phyloP scores from a whole-genome alignment of 768 basidiomycete species.

The Calocera cornea region DNA sequence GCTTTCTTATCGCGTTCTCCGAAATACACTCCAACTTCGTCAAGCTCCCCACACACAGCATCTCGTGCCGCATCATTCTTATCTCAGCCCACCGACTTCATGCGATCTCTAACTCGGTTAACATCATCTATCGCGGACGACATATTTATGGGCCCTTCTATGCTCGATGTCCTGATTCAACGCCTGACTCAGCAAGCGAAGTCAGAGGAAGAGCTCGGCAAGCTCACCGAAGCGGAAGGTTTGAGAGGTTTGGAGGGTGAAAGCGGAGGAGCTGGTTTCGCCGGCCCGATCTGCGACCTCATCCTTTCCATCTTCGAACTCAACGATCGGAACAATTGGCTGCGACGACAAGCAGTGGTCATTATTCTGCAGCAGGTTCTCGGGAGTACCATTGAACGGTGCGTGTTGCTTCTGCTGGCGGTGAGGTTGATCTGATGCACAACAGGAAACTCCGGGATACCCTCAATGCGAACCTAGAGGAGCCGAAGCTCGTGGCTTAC shows the following conservation, averaged over 20 bases:
- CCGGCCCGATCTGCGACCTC: conserved; percentile 86
- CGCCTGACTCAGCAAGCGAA: conserved; percentile 71
- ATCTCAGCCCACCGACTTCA: neutral
- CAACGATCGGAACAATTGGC: conserved; percentile 93
- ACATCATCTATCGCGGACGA: conserved; percentile 48
- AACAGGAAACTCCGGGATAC: conserved; percentile 77
- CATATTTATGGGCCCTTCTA: conserved; percentile 89
- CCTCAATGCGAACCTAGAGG: conserved; percentile 47
- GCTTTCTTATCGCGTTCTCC: conserved; percentile 65
- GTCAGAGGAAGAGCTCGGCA: conserved; percentile 6
- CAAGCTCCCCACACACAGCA: neutral
- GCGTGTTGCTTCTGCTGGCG: conserved; percentile 14
- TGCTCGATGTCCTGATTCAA: conserved; percentile 90
- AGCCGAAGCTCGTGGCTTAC: conserved; percentile 53
- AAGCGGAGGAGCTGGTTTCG: conserved; percentile 77
- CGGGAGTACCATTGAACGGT: conserved; percentile 94
- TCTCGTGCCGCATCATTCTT: neutral
- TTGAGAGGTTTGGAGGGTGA: conserved; percentile 75
- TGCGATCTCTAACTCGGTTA: neutral
- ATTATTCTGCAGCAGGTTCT: conserved; percentile 93
- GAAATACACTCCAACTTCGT: conserved; percentile 2
- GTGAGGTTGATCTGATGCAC: neutral
- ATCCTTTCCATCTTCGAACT: conserved; percentile 88
- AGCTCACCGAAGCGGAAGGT: conserved; percentile 11
- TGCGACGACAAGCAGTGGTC: conserved; percentile 86